Evolutionary conservation across 805 yeast genomes (phyloP).

Genomic region (Yarrowia phangngaensis): DNA sequence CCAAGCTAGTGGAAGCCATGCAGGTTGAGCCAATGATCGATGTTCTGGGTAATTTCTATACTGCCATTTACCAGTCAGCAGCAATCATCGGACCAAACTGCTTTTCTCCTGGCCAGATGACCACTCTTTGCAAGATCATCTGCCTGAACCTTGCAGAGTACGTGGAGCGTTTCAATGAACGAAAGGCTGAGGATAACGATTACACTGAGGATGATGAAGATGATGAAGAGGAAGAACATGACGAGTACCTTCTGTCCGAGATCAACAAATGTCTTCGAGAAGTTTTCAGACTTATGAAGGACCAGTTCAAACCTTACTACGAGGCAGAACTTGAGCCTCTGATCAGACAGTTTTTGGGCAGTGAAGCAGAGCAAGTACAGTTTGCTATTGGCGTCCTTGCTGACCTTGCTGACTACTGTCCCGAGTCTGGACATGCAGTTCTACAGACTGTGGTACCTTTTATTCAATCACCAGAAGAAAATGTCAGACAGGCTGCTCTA

Average conservation of each 20-base stretch:
- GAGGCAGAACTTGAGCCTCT: slow-evolving; percentile 57
- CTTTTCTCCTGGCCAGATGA: slow-evolving; percentile 50
- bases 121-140: slow-evolving; percentile 55
- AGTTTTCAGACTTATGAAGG: slow-evolving; percentile 60
- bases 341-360: slow-evolving; percentile 56
- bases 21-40: slow-evolving; percentile 80
- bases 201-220: slow-evolving; percentile 82
- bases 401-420: slow-evolving; percentile 65
- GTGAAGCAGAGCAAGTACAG: slow-evolving; percentile 61
- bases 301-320: slow-evolving; percentile 60
- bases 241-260: slow-evolving; percentile 86
- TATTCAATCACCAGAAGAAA: slow-evolving; percentile 42
- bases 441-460: slow-evolving; percentile 69
- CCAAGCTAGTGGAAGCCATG: slow-evolving; percentile 63
- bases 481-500: slow-evolving; percentile 82
- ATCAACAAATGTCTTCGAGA: slow-evolving; percentile 70
- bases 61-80: slow-evolving; percentile 63
- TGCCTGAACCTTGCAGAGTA: slow-evolving; percentile 61
- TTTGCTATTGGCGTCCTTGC: slow-evolving; percentile 78
- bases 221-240: slow-evolving; percentile 78
- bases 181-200: slow-evolving; percentile 60
- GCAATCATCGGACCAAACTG: slow-evolving; percentile 60
- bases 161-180: slow-evolving; percentile 59
- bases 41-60: slow-evolving; percentile 70
- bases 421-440: slow-evolving; percentile 50